Conservation (phyloP, 352 stramenopile genomes). For the Paralagenidium karlingii region DNA sequence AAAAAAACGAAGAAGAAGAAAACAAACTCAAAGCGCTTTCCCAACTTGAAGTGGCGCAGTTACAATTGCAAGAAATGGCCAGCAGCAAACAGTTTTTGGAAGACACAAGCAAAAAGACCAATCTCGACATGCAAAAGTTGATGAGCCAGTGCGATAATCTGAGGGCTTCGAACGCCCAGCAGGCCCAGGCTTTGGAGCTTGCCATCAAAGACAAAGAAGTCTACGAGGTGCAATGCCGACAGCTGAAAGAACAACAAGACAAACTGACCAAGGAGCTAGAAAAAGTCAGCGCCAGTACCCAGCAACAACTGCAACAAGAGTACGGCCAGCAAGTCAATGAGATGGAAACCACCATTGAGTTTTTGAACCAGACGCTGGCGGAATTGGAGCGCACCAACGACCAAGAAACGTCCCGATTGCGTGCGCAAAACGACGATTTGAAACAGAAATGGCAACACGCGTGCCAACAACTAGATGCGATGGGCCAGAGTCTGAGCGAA, state of each 20-base stretch:
- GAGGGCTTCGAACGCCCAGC: conserved; percentile 10
- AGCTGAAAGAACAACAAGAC: conserved; percentile 25
- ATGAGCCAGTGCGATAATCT: conserved; percentile 8
- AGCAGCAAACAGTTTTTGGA: too few species aligned
- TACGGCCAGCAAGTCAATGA: too few species aligned
- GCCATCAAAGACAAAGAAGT: conserved; percentile 14
- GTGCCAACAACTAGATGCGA: conserved; percentile 42
- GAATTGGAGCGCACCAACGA: conserved; percentile 49
- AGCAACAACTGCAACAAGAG: too few species aligned
- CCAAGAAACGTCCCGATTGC: conserved; percentile 40
- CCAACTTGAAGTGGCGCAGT: conserved; percentile 27
- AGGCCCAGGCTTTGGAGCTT: conserved; percentile 14
- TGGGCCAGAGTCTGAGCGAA: conserved; percentile 54
- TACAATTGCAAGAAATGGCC: conserved; percentile 29
- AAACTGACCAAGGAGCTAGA: too few species aligned
- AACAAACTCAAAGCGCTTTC: conserved; percentile 33
- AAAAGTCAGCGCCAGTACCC: too few species aligned
- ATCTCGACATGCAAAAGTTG: conserved; percentile 22
- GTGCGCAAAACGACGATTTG: conserved; percentile 32
- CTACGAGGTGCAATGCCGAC: conserved; percentile 21
- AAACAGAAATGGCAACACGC: conserved; percentile 78
- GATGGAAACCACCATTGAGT: conserved; percentile 45
- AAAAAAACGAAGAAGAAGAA: conserved; percentile 71
- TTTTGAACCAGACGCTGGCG: conserved; percentile 35
- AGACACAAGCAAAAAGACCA: conserved; percentile 17